phyloP scores from a whole-genome alignment of 106 monocot genomes.

The Dendrobium nobile region DNA sequence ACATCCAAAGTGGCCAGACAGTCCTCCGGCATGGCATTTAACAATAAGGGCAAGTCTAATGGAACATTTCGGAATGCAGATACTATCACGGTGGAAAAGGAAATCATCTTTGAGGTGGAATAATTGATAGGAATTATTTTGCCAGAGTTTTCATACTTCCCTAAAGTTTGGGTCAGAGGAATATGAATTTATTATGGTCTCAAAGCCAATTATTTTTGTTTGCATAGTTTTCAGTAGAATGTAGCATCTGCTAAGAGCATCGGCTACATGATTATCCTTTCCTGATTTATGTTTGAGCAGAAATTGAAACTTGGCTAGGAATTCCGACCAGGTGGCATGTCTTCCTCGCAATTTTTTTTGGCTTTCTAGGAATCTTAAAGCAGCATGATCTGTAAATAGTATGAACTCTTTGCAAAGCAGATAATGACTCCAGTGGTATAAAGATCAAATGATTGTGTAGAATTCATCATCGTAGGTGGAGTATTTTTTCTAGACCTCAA shows the following conservation, averaged over 20 bases:
- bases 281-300: background rate
- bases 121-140: too few relatives aligned
- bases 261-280: background rate
- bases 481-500: background rate
- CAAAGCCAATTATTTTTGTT: background rate
- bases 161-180: background rate
- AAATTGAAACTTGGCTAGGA: background rate
- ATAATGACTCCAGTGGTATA: background rate
- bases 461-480: slow-evolving; percentile 1
- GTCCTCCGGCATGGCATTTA: background rate
- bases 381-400: background rate
- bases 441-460: background rate
- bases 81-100: background rate
- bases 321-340: background rate
- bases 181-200: background rate
- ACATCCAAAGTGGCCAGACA: background rate
- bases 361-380: background rate
- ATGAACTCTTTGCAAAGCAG: background rate
- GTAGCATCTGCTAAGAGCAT: background rate
- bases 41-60: background rate
- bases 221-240: background rate
- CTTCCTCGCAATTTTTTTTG: background rate
- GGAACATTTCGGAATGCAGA: background rate
- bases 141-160: background rate
- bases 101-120: background rate